Conservation (phyloP, 352 stramenopile genomes). For the Saprolegnia parasitica region DNA sequence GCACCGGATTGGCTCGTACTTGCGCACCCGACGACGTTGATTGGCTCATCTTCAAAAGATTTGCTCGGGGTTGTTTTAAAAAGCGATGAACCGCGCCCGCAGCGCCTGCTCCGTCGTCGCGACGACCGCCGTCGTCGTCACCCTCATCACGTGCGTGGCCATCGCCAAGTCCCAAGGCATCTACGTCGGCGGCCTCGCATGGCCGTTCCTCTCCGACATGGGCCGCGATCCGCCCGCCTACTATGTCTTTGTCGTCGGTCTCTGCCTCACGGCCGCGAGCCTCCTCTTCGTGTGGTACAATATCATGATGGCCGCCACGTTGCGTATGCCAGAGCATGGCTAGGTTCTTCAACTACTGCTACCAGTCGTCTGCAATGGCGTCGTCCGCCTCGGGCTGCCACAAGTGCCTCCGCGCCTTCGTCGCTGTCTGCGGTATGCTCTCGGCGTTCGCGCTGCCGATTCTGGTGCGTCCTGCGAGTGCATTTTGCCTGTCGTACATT, state of each 20-base stretch:
- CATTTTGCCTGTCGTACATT: neutral
- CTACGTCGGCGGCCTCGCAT: slow-evolving; percentile 49
- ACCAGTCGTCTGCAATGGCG: slow-evolving; percentile 37
- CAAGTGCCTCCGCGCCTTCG: slow-evolving; percentile 31
- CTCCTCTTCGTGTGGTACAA: slow-evolving; percentile 42
- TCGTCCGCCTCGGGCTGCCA: slow-evolving; percentile 17
- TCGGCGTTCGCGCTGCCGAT: slow-evolving; percentile 47
- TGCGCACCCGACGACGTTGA: too few species aligned
- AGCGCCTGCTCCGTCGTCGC: neutral
- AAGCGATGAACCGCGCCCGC: neutral
- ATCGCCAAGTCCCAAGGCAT: slow-evolving; percentile 53
- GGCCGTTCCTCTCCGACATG: slow-evolving; percentile 63
- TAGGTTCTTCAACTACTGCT: slow-evolving; percentile 44
- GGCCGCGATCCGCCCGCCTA: slow-evolving; percentile 52
- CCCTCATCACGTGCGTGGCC: slow-evolving; percentile 49
- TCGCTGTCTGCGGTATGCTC: slow-evolving; percentile 36
- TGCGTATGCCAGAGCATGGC: neutral
- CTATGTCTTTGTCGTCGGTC: slow-evolving; percentile 55
- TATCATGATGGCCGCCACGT: neutral
- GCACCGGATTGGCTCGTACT: too few species aligned
- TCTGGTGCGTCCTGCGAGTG: slow-evolving; percentile 33
- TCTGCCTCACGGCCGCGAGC: slow-evolving; percentile 42
- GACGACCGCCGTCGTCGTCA: slow-evolving; percentile 31
- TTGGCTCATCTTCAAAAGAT: too few species aligned
- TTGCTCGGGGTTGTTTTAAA: neutral